phyloP scores from a whole-genome alignment of 2,329 filamentous ascomycete species.

The Penicillium sp. region DNA sequence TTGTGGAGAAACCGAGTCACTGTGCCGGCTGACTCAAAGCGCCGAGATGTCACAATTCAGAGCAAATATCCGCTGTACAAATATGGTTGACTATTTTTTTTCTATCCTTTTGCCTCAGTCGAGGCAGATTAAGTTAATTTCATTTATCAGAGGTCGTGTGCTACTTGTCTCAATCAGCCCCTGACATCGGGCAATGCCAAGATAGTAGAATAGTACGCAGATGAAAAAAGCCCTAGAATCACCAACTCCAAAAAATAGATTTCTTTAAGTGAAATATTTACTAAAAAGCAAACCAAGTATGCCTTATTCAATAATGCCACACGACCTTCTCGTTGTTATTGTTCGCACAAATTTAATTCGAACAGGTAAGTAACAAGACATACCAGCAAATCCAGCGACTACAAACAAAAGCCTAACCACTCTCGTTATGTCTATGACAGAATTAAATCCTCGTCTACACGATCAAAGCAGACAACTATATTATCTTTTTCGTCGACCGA shows the following conservation, averaged over 20 bases:
- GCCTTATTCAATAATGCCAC: background rate
- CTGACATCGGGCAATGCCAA: background rate
- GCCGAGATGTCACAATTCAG: background rate
- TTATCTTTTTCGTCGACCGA: background rate
- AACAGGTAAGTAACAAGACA: background rate
- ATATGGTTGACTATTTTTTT: background rate
- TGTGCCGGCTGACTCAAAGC: background rate
- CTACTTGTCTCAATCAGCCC: background rate
- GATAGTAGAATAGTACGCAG: background rate
- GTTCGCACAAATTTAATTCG: background rate
- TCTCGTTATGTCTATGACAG: background rate
- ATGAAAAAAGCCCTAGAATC: background rate
- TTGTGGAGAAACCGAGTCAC: background rate
- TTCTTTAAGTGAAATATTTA: background rate
- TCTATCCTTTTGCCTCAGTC: background rate
- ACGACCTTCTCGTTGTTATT: background rate
- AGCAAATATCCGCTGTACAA: background rate
- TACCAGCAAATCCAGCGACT: background rate
- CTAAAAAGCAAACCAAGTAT: background rate
- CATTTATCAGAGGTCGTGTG: background rate
- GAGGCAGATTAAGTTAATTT: background rate
- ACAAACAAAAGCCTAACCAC: background rate
- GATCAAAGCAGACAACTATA: background rate
- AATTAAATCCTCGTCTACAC: background rate
- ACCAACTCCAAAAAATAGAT: background rate